A percentile compares a stretch with the other conserved stretches of the same genome.
Evolutionary conservation across 1,284 basidiomycete genomes (phyloP).

Genomic region (Lentinula novae-zelandiae): DNA sequence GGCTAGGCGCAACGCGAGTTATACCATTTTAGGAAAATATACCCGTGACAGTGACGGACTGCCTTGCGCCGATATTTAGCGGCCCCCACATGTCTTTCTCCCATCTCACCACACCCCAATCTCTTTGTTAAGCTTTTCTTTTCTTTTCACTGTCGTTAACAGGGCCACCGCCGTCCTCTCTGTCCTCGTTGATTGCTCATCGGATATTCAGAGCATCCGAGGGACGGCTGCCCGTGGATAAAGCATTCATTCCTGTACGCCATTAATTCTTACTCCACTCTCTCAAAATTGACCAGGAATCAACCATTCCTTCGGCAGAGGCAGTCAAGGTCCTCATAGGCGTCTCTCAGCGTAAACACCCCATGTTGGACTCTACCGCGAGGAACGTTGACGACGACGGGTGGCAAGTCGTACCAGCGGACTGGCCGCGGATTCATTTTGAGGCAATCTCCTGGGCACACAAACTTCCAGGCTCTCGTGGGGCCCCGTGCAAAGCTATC

Average conservation of each 20-base stretch:
- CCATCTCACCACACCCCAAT: background rate
- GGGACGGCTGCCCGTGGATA: background rate
- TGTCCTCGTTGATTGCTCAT: background rate
- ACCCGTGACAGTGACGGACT: background rate
- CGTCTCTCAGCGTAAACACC: slow-evolving; percentile 9
- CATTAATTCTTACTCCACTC: slow-evolving; percentile 2
- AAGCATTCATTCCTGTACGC: background rate
- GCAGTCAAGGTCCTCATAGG: slow-evolving; percentile 12
- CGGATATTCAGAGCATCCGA: background rate
- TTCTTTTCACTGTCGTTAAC: background rate
- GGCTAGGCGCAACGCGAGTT: too few species aligned
- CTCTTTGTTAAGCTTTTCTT: background rate
- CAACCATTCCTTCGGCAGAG: background rate
- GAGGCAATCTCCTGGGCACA: slow-evolving; percentile 6
- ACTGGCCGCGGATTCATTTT: slow-evolving; percentile 5
- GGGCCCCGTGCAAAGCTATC: slow-evolving; percentile 6
- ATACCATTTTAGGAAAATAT: background rate
- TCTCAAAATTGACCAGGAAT: slow-evolving; percentile 13
- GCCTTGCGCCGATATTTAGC: background rate
- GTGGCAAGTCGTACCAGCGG: slow-evolving; percentile 25
- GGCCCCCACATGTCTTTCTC: background rate
- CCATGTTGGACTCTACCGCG: slow-evolving; percentile 17
- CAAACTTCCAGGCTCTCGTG: slow-evolving; percentile 12
- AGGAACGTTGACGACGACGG: slow-evolving; percentile 25
- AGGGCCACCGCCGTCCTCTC: background rate